Conservation (phyloP, 192 early-diverging fungal species). For the Dissophora ornata region DNA sequence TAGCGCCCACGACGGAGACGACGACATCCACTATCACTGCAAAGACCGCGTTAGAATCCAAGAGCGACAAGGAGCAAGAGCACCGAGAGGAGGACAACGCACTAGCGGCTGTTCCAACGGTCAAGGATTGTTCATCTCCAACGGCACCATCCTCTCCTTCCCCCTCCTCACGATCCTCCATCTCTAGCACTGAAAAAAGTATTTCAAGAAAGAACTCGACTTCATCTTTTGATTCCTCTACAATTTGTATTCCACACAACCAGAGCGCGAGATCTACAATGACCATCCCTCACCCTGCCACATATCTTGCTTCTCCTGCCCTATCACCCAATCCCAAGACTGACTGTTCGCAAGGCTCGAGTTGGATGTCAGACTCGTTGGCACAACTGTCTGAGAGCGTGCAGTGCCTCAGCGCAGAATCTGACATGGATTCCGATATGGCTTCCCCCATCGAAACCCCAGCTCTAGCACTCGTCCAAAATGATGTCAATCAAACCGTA, state of each 20-base stretch:
- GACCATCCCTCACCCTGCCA: not conserved
- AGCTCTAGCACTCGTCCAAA: not conserved
- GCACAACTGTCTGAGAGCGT: not conserved
- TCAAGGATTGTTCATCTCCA: not conserved
- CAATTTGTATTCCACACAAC: not conserved
- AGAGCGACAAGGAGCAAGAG: not conserved
- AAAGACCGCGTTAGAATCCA: not conserved
- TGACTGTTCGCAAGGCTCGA: not conserved
- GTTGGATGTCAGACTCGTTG: not conserved
- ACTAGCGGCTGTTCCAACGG: not conserved
- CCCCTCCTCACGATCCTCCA: not conserved
- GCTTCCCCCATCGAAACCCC: conserved; percentile 20
- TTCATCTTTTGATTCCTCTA: conserved; percentile 8
- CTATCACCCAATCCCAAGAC: conserved; percentile 10
- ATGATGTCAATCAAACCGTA: not conserved
- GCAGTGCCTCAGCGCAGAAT: not conserved
- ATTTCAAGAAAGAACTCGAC: conserved; percentile 6
- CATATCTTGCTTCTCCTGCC: conserved; percentile 27
- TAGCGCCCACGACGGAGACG: not conserved
- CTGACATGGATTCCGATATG: conserved; percentile 19
- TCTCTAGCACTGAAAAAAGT: not conserved
- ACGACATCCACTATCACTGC: not conserved
- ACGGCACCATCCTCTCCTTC: not conserved
- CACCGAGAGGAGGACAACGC: not conserved
- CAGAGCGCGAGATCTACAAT: not conserved